Percentiles rank a stretch among this genome's conserved stretches.
Evolutionary conservation across 768 basidiomycete species (phyloP).

Genomic region (Wakefieldia striispora): DNA sequence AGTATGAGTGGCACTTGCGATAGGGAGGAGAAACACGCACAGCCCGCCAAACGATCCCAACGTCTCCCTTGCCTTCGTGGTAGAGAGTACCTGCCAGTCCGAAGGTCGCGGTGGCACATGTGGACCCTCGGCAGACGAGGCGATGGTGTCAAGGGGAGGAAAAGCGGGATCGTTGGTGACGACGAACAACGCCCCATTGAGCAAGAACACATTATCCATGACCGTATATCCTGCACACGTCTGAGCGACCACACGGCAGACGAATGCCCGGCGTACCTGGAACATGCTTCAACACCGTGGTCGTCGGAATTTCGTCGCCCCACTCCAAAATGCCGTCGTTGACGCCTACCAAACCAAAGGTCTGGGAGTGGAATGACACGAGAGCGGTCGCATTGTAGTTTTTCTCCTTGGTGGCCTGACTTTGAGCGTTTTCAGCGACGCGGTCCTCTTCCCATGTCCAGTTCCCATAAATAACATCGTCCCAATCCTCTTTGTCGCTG

Average conservation of each 20-base stretch:
- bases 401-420: slow-evolving; percentile 39
- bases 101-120: slow-evolving; percentile 41
- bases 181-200: slow-evolving; percentile 69
- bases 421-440: slow-evolving; percentile 54
- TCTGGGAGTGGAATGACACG: slow-evolving; percentile 21
- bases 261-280: slow-evolving; percentile 47
- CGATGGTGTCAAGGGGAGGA: slow-evolving; percentile 54
- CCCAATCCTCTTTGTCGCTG: slow-evolving; percentile 48
- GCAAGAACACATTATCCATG: slow-evolving; percentile 76
- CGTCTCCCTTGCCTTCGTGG: slow-evolving; percentile 42
- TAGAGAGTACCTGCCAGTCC: slow-evolving; percentile 63
- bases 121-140: slow-evolving; percentile 35
- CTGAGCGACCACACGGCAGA: background rate
- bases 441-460: slow-evolving; percentile 66
- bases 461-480: slow-evolving; percentile 62
- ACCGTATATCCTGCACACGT: slow-evolving; percentile 69
- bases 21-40: slow-evolving; percentile 36
- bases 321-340: slow-evolving; percentile 57
- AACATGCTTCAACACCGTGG: slow-evolving; percentile 58
- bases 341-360: slow-evolving; percentile 33
- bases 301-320: slow-evolving; percentile 53
- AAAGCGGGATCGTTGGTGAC: slow-evolving; percentile 67
- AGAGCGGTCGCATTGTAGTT: slow-evolving; percentile 32
- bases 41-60: slow-evolving; percentile 55
- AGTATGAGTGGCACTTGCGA: background rate